Evolutionary conservation across 2,329 filamentous ascomycete genomes (phyloP), one percentile per base, ranked within the genome.

Genomic region (Fusarium mangiferae): DNA sequence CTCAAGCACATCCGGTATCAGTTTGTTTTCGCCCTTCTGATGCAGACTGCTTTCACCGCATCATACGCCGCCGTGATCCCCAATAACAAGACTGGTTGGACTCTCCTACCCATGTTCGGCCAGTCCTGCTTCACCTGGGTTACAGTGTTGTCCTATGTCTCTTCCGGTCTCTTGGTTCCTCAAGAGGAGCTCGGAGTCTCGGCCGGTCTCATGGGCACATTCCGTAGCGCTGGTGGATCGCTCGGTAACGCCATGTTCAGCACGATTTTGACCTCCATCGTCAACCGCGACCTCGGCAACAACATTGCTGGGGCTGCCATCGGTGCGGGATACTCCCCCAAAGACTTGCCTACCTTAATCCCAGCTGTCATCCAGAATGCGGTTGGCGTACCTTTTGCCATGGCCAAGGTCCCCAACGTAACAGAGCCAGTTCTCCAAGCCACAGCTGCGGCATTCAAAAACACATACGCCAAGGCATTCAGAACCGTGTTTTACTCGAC

Each of bases 241-340:
- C 22, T 67, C 4, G 64, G 64, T 9, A 67, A 67, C 24, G 64
- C 64, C 28, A 67, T 67, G 62, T 67, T 67, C 30, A 67, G 62
- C 33, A 67, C 64, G 11, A 67, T 67, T 15, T 28, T 67, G 13
- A 59, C 62, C 5, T 66, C 51, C 1, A 60, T 66, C 10, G n/a
- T 51, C 18, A 67, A 67, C 15, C 51, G 62, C 5, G 13, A 67
- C 9, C 64, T 67, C 5, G 62, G 35, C 1, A 60, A 44, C 6
- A 67, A 67, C 8, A 67, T 67, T 18, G 62, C 62, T 11, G 64
- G 51, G 7, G 64, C 64, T 22, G 64, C 64, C 3, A 18, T 67
- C 15, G n/a, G 52, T 7, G 62, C 51, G 5, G 64, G 64, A 1
- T 67, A 51, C 51, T 49, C 51, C 1, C 60, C 62, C 6, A 51